Evolutionary conservation across 2,329 filamentous ascomycete species (phyloP).

Genomic region (Pestalotiopsis sp.): DNA sequence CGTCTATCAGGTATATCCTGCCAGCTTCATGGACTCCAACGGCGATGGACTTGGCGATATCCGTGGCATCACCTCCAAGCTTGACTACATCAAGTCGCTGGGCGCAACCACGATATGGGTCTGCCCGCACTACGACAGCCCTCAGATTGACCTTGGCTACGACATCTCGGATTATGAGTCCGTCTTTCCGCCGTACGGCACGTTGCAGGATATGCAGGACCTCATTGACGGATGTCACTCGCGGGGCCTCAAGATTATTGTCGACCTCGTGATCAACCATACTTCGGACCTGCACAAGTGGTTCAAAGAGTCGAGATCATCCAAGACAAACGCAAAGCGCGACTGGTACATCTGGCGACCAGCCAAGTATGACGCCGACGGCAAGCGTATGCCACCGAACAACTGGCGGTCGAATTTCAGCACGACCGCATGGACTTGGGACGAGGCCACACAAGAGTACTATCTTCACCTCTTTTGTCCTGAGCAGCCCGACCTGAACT

Average conservation of each 20-base stretch:
- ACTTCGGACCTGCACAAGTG: constrained; percentile 48
- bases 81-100: constrained; percentile 53
- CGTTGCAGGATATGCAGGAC: constrained; percentile 13
- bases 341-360: constrained; percentile 61
- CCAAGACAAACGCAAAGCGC: constrained; percentile 50
- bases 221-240: constrained; percentile 13
- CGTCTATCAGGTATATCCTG: constrained; percentile 14
- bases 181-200: constrained; percentile 12
- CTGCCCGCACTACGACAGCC: constrained; percentile 38
- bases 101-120: constrained; percentile 56
- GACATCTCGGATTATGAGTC: constrained; percentile 62
- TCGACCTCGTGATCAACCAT: constrained; percentile 35
- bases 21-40: constrained; percentile 11
- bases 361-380: constrained; percentile 38
- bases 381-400: constrained; percentile 42
- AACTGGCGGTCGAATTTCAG: constrained; percentile 48
- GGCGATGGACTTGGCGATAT: constrained; percentile 28
- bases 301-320: constrained; percentile 59
- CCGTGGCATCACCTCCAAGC: constrained; percentile 53
- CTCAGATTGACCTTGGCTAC: constrained; percentile 67
- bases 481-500: constrained; percentile 78
- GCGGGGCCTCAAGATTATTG: constrained; percentile 16
- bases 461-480: constrained; percentile 72
- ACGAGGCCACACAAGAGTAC: constrained; percentile 51
- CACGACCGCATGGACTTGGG: constrained; percentile 52